Evolutionary conservation across 805 yeast species (phyloP), one percentile per base, ranked within the genome.

Genomic region (Tetrapisispora arboricola): DNA sequence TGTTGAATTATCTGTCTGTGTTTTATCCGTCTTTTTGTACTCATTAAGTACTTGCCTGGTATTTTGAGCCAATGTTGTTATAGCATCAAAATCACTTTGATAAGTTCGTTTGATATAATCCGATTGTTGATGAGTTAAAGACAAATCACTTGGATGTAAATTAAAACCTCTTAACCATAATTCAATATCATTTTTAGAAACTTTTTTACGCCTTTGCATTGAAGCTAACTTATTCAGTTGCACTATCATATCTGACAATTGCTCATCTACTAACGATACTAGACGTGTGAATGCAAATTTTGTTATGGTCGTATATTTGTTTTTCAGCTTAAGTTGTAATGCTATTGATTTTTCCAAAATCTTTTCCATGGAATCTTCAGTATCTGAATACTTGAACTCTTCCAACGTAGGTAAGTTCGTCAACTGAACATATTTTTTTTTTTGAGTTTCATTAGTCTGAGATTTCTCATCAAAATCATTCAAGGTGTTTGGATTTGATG

Each of bases 191-290:
- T 61, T 63, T 16, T 70, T 61, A 0, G 80, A 64, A 1, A 81
- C 76, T n/a, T 56, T 55, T 16, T 66, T 62, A 38, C 87, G 68
- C 49, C 90, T 65, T 55, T 81, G 88, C 1, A 73, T 58, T 42
- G 76, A 77, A 3, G 78, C 68, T 26, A 74, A 57, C 44, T 69
- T 69, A 36, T 73, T 75, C 20, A 81, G 49, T 22, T 67, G 59
- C 2, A 53, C 47, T 8, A 70, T 51, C 41, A 78, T 41, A 13
- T 63, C 61, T 33, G 64, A 53, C 38, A 73, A 49, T 41, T 66
- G 68, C 10, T 54, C 49, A 15, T 53, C 53, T 0, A 68, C 60
- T 29, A 69, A 49, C 4, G 57, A 49, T 6, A 67, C 49, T 29
- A 73, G 43, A 26, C 66, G 63, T 11, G 63, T 61, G 35, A 73